Percentiles rank a stretch among this genome's conserved stretches.
Evolutionary conservation across 805 yeast species (phyloP).

Genomic region (Saturnispora diversa): DNA sequence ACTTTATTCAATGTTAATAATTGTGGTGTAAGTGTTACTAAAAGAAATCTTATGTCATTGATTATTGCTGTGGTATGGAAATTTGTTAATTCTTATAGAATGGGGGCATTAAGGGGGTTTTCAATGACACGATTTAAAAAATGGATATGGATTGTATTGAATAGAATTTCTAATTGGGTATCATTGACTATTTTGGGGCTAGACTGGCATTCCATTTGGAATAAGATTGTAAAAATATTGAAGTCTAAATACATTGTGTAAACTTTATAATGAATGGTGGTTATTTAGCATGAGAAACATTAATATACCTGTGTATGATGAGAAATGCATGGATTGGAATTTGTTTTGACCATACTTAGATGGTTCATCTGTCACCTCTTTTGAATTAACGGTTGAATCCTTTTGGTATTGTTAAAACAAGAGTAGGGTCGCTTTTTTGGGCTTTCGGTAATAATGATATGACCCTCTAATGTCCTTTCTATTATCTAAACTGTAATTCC

Average conservation of each 20-base stretch:
- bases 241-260: background rate
- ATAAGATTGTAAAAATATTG: background rate
- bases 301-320: too few species aligned
- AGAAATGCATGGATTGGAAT: too few species aligned
- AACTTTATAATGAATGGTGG: too few species aligned
- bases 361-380: too few species aligned
- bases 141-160: conserved; percentile 8
- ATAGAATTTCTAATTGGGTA: background rate
- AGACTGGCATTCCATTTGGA: background rate
- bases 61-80: conserved; percentile 16
- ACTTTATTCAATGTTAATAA: conserved; percentile 16
- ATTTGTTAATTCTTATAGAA: conserved; percentile 17
- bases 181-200: background rate
- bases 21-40: conserved; percentile 14
- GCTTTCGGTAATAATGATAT: too few species aligned
- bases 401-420: too few species aligned
- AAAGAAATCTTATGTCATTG: conserved; percentile 16
- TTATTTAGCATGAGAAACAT: too few species aligned
- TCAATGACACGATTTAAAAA: background rate
- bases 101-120: conserved; percentile 11
- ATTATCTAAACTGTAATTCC: too few species aligned
- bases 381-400: too few species aligned
- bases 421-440: too few species aligned
- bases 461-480: too few species aligned
- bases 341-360: too few species aligned